Evolutionary conservation across 2,329 filamentous ascomycete genomes (phyloP), one percentile per base, ranked within the genome.

Genomic region (Ascochyta fabae): DNA sequence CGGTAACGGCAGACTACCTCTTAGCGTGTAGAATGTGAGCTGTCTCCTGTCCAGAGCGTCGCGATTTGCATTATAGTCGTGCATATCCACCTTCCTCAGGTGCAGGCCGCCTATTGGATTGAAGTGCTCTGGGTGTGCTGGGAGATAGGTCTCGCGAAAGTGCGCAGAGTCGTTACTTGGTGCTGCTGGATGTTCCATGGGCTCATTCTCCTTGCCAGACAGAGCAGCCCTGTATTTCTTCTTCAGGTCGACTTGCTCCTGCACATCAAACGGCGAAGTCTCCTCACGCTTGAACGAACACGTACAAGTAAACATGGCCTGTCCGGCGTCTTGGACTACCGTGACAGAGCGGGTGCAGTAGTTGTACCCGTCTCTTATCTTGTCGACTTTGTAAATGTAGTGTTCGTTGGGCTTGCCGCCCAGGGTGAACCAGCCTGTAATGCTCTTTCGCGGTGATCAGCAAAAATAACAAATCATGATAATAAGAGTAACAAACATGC

Each of bases 331-430:
- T 64, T 85, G 82, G 0, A 77, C 79, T 1, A 80, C 83, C 40
- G 82, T 81, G 9, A 85, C 81, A 3, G 78, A 75, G 8, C 83
- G 77, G 9, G 81, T 80, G 60, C 78, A 80, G 65, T 84, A 85
- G 42, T 80, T 79, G 36, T 76, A 75, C 1, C 83, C 83, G 56
- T 85, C 78, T 22, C 82, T 75, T 49, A 84, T 72, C 48, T 75
- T 79, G 24, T 79, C 76, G 19, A 85, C 79, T 15, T 74, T 77
- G 66, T 83, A 85, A 8, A 79, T 71, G 63, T 81, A 85, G 4
- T 82, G 80, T 3, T 79, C 71, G 38, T 78, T 74, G 1, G 78
- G 72, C 8, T 75, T 72, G 6, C 83, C 83, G 0, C 74, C 74
- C 1, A 82, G 71, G 15, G 82, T 77, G 60, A 85, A 85, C 64